Percentiles rank a stretch among this genome's conserved stretches.
These are phyloP conservation scores for Ambrosiella xylebori DNA, from an alignment of 2,329 filamentous ascomycete species.

Conservation along the genomic window DNA sequence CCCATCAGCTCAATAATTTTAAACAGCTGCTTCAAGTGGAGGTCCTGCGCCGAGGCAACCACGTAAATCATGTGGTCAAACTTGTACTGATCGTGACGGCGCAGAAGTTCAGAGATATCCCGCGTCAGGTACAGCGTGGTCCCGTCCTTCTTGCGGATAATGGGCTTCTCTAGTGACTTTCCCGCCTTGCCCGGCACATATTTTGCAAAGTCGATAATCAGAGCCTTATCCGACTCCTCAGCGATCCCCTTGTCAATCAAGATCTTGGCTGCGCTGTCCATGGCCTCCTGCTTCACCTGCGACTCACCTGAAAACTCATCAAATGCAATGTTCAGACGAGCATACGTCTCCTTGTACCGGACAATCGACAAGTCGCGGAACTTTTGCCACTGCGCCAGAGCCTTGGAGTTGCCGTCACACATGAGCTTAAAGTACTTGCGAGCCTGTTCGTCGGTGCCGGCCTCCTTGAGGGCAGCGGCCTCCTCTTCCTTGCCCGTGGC, in stretches of 20 bases:
- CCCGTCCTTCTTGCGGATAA: conserved; percentile 57
- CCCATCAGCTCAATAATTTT: conserved; percentile 61
- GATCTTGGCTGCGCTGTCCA: conserved; percentile 44
- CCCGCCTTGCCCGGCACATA: conserved; percentile 47
- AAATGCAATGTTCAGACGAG: conserved; percentile 52
- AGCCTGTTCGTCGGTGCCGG: conserved; percentile 55
- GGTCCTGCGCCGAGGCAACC: conserved; percentile 53
- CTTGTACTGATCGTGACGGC: conserved; percentile 42
- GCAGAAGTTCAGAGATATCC: conserved; percentile 58
- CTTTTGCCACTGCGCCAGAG: conserved; percentile 44
- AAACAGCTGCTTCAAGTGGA: conserved; percentile 58
- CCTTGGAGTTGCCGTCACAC: conserved; percentile 46
- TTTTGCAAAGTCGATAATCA: conserved; percentile 55
- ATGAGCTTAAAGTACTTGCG: conserved; percentile 55
- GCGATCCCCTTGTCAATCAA: conserved; percentile 48
- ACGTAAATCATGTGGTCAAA: conserved; percentile 74
- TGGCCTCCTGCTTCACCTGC: conserved; percentile 48
- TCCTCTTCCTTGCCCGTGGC: conserved; percentile 23
- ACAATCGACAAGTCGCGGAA: conserved; percentile 52
- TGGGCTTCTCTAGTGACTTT: conserved; percentile 52
- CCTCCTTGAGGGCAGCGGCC: conserved; percentile 27
- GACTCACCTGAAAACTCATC: conserved; percentile 63
- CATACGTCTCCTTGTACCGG: conserved; percentile 50
- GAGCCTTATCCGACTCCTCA: conserved; percentile 53
- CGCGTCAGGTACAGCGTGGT: conserved; percentile 63